Evolutionary conservation across 345 rosid genomes (phyloP).

Genomic region (Dimocarpus longan): DNA sequence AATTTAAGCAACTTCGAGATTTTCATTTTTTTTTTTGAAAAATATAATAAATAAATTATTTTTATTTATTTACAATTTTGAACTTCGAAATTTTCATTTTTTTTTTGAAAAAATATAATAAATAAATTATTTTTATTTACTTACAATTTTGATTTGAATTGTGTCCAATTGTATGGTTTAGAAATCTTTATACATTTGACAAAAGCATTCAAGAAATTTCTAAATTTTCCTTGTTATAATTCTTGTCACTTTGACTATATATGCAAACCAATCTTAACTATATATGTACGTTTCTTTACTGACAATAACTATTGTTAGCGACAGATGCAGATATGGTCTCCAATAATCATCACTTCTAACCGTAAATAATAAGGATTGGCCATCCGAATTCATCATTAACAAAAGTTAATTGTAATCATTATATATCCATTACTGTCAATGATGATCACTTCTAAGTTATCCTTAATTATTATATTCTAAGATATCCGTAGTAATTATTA

Average conservation of each 20-base stretch:
- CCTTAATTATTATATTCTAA: neutral
- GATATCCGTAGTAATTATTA: neutral
- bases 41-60: no score
- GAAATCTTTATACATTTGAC: neutral
- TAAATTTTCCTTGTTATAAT: neutral
- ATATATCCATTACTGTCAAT: neutral
- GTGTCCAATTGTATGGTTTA: no score
- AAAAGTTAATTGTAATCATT: neutral
- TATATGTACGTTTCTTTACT: neutral
- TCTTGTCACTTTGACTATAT: neutral
- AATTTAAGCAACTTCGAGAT: no score
- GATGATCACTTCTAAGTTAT: neutral
- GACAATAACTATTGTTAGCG: neutral
- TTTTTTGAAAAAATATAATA: no score
- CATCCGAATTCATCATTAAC: neutral
- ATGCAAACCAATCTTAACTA: no score
- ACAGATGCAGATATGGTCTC: neutral
- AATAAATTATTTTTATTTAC: no score
- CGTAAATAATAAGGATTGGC: neutral
- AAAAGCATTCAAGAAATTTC: neutral
- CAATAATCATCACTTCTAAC: neutral
- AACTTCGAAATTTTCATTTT: no score
- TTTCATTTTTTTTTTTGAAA: no score
- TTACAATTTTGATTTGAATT: no score
- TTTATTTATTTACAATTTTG: no score